Base-by-base conservation (phyloP, 441 rosid species). In the Theobroma grandiflorum region DNA sequence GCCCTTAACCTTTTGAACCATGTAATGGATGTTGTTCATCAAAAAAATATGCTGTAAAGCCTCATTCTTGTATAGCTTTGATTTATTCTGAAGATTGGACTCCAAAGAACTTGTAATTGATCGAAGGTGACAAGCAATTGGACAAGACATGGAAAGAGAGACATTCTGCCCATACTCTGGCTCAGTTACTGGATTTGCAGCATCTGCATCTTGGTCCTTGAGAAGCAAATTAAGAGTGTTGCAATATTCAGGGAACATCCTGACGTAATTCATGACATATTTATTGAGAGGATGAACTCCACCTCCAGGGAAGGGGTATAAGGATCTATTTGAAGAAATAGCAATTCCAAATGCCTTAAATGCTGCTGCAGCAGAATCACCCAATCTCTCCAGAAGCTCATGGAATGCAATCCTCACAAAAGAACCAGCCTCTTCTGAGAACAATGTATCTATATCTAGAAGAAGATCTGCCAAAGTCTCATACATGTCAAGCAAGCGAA, bases 251-350 rank as follows among this genome's bases (percentile, higher is more conserved):
- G 91, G 86, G 55, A 94, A 91, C 37, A 86, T 81, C 82, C 80
- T 89, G 82, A 94, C 47, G 83, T 91, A 91, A 76, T 95, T 95
- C 98, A 95, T 94, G 76, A 94, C 97, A 47, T 93, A 95, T 80
- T 84, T 88, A 6, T 91, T 89, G 77, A 94, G 80, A n/a, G 82
- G 99, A 81, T 93, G 99, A 49, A 93, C 82, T 7, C 89, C 90
- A 1, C 97, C 99, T 2, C 90, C 86, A 2, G 91, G 86, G 45
- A 90, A 86, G 64, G 98, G 85, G 3, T 79, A 85, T 47, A 79
- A 4, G 2, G 93, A 89, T 74, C 81, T 78, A 78, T 91, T 31
- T 0, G 88, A 82, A 47, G 88, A 90, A 61, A 94, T 81, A 78
- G 94, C 96, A 47, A 76, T 75, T 77, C 72, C 67, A 77, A 95